These are phyloP conservation scores for Pyrenula aspistea DNA, from an alignment of 495 filamentous ascomycete species.

Conservation along the genomic window DNA sequence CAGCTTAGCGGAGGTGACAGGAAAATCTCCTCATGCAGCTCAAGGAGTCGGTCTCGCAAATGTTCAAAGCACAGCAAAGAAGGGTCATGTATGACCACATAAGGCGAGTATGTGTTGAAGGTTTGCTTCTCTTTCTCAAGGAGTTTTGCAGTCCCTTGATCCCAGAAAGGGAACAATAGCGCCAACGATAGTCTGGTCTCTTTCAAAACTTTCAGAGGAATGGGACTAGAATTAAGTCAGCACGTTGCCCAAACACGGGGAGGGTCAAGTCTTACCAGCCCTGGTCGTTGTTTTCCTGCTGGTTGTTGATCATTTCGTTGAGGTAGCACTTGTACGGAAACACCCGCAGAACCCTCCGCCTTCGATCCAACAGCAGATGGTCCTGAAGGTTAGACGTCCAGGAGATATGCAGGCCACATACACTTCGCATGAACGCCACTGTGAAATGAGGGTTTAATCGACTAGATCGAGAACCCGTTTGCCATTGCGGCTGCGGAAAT, in stretches of 20 bases:
- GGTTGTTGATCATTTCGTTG: slow-evolving; percentile 1
- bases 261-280: background rate
- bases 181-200: slow-evolving; percentile 6
- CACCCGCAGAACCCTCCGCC: background rate
- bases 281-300: background rate
- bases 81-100: background rate
- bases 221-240: background rate
- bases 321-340: slow-evolving; percentile 7
- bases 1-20: slow-evolving; percentile 6
- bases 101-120: slow-evolving; percentile 4
- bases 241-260: background rate
- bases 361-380: slow-evolving; percentile 4
- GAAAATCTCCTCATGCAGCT: slow-evolving; percentile 6
- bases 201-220: slow-evolving; percentile 2
- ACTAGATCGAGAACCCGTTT: slow-evolving; percentile 2
- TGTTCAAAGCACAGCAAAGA: slow-evolving; percentile 5
- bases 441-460: slow-evolving; percentile 5
- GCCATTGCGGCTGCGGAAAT: slow-evolving; percentile 4
- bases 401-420: slow-evolving; percentile 4
- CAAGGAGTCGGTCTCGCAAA: slow-evolving; percentile 8
- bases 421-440: slow-evolving; percentile 3
- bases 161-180: slow-evolving; percentile 7
- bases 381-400: slow-evolving; percentile 6
- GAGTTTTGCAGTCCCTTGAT: slow-evolving; percentile 1
- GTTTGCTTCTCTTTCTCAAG: slow-evolving; percentile 5